These are phyloP conservation scores for Papiliotrema nemorosa DNA, from an alignment of 1,284 basidiomycete species.

Conservation along the genomic window DNA sequence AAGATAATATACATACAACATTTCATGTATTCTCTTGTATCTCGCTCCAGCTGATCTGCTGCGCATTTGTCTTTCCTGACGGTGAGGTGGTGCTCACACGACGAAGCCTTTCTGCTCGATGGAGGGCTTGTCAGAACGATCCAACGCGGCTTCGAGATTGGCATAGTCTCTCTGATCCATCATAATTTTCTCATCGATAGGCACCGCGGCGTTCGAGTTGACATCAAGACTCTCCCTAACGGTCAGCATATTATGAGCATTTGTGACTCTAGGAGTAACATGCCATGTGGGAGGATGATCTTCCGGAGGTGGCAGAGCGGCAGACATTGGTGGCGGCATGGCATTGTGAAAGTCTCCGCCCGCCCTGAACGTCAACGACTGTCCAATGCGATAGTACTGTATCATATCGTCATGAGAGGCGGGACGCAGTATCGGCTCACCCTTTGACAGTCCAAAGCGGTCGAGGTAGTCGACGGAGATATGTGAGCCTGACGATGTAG, in stretches of 20 bases:
- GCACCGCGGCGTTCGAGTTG: no score
- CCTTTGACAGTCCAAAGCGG: constrained; percentile 29
- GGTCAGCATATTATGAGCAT: not conserved
- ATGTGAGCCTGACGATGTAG: constrained; percentile 15
- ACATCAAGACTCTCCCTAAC: no score
- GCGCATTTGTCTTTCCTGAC: no score
- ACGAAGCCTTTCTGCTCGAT: not conserved
- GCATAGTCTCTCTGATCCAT: no score
- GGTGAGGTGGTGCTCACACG: no score
- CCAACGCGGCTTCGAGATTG: not conserved
- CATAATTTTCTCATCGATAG: no score
- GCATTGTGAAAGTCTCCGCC: constrained; percentile 14
- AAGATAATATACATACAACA: no score
- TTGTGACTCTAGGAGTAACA: not conserved
- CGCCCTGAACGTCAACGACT: not conserved
- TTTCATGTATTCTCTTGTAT: no score
- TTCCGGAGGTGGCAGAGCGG: constrained; percentile 13
- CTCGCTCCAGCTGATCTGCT: not conserved
- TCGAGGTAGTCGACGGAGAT: constrained; percentile 17
- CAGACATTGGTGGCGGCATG: constrained; percentile 8
- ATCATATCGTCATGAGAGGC: not conserved
- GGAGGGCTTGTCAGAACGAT: not conserved
- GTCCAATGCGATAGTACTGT: not conserved
- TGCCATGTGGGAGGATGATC: constrained; percentile 29
- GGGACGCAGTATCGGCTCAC: not conserved